phyloP scores from a whole-genome alignment of 1,284 basidiomycete species.

The Sanguinoderma infundibulare region DNA sequence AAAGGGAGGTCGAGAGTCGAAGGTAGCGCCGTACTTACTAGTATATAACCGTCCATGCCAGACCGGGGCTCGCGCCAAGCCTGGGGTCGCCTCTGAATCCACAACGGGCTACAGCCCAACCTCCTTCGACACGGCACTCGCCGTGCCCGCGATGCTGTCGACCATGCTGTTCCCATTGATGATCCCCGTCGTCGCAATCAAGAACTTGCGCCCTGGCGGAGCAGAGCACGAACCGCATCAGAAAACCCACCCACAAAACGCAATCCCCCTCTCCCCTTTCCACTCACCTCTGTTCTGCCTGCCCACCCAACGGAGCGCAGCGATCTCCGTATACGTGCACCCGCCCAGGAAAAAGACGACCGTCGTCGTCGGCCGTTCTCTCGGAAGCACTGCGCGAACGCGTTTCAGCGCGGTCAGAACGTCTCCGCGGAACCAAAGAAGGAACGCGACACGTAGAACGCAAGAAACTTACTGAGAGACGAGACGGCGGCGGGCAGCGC shows the following conservation, averaged over 20 bases:
- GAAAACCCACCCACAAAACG: constrained; percentile 3
- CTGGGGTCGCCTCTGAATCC: background rate
- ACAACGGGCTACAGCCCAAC: constrained; percentile 33
- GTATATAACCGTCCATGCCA: constrained; percentile 7
- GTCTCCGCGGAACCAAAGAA: background rate
- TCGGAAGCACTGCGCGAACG: constrained; percentile 45
- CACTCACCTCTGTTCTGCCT: constrained; percentile 83
- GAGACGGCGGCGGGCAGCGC: constrained; percentile 40
- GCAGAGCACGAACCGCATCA: background rate
- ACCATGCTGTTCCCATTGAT: constrained; percentile 78
- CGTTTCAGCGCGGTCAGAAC: constrained; percentile 3
- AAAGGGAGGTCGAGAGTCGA: background rate
- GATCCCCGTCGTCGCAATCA: constrained; percentile 90
- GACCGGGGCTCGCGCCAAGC: background rate
- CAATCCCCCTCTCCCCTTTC: no score
- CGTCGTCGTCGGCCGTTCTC: constrained; percentile 73
- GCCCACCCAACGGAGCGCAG: constrained; percentile 90
- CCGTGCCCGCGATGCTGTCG: constrained; percentile 64
- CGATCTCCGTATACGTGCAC: constrained; percentile 96
- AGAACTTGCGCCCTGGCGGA: constrained; percentile 73
- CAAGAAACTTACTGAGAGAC: constrained; percentile 46
- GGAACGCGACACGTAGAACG: background rate
- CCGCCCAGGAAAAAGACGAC: constrained; percentile 99
- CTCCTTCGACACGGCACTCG: constrained; percentile 36
- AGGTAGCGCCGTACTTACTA: constrained; percentile 16